Percentiles rank a stretch among this genome's conserved stretches.
These are phyloP conservation scores for Neurospora sp. DNA, from an alignment of 2,329 filamentous ascomycete species.

Conservation along the genomic window DNA sequence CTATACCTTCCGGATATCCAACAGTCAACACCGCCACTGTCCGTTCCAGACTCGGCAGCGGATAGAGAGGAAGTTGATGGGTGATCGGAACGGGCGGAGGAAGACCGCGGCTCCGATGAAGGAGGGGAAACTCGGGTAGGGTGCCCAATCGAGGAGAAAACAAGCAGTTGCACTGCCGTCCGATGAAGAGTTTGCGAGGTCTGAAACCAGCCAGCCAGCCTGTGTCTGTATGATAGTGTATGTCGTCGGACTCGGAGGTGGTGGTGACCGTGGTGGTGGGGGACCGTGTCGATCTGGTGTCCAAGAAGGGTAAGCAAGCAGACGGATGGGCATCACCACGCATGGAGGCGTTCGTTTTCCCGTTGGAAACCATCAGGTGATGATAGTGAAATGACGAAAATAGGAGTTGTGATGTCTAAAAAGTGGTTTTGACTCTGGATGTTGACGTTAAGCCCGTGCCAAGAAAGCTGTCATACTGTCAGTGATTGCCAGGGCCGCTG, in stretches of 20 bases:
- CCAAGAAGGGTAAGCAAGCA: neutral
- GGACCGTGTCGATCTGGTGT: neutral
- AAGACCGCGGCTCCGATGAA: neutral
- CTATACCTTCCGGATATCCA: neutral
- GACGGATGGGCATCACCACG: neutral
- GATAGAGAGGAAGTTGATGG: neutral
- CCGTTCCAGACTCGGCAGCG: too few species aligned
- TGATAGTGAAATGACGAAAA: neutral
- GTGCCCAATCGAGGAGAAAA: neutral
- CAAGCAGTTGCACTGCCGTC: neutral
- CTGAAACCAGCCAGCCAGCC: neutral
- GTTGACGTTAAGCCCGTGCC: neutral
- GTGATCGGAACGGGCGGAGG: neutral
- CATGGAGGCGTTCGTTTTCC: neutral
- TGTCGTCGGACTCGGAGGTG: neutral
- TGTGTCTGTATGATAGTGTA: neutral
- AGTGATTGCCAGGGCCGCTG: neutral
- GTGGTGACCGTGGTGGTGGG: neutral
- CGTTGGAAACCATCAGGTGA: neutral
- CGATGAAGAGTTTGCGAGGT: neutral
- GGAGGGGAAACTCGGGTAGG: neutral
- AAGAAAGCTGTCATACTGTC: neutral
- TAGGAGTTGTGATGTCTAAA: neutral
- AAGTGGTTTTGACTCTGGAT: neutral
- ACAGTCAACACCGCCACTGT: neutral